These are phyloP conservation scores for Termitomyces titanicus DNA, from an alignment of 768 basidiomycete genomes.

Conservation along the genomic window DNA sequence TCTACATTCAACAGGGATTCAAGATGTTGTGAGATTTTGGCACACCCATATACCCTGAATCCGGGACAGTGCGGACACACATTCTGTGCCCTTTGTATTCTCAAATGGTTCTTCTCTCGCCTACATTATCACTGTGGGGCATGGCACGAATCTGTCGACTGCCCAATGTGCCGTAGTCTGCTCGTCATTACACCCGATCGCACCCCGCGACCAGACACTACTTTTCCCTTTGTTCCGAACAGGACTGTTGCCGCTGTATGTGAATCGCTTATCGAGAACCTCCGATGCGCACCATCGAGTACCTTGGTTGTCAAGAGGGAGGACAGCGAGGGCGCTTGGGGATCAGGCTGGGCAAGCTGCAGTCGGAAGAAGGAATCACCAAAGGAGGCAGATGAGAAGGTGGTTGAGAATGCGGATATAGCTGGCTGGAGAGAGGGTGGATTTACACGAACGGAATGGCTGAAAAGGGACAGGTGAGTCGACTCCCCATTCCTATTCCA, in stretches of 20 bases:
- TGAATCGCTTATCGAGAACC: conserved; percentile 48
- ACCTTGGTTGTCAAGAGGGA: conserved; percentile 38
- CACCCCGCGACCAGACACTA: conserved; percentile 43
- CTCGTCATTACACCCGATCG: conserved; percentile 50
- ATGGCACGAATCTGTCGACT: conserved; percentile 68
- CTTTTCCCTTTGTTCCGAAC: conserved; percentile 65
- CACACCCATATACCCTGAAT: conserved; percentile 54
- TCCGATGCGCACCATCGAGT: conserved; percentile 32
- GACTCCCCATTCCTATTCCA: conserved; percentile 5
- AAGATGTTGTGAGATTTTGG: conserved; percentile 67
- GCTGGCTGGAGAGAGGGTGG: conserved; percentile 54
- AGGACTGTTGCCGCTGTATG: conserved; percentile 50
- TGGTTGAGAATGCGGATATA: conserved; percentile 29
- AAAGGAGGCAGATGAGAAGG: conserved; percentile 32
- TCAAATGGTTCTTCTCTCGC: conserved; percentile 68
- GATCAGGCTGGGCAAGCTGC: conserved; percentile 30
- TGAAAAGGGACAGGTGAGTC: conserved; percentile 49
- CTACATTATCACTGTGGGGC: conserved; percentile 58
- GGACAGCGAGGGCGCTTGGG: conserved; percentile 35
- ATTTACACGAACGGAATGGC: conserved; percentile 50
- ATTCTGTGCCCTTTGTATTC: conserved; percentile 62
- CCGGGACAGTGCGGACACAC: conserved; percentile 62
- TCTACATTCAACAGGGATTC: not conserved
- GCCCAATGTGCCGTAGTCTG: conserved; percentile 60
- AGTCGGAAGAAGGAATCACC: conserved; percentile 26